phyloP scores from a whole-genome alignment of 768 basidiomycete species.

The Kwoniella mangroviensis region DNA sequence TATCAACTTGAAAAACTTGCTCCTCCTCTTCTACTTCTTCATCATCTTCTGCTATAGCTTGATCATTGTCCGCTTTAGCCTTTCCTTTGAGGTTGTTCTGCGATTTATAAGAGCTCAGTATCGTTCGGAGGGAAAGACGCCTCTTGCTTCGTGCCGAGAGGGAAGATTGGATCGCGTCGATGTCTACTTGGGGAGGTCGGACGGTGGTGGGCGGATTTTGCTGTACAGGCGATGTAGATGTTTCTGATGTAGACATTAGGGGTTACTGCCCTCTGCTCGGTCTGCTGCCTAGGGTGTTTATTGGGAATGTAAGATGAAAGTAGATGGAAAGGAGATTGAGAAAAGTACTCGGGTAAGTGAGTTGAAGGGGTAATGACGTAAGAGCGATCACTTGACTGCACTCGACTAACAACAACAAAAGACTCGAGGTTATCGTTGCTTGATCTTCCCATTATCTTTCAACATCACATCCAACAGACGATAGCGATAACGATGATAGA shows the following conservation, averaged over 20 bases:
- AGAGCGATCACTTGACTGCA: background rate
- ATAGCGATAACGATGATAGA: constrained; percentile 2
- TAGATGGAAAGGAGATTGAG: background rate
- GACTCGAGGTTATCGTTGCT: background rate
- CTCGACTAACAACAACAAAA: background rate
- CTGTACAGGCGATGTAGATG: background rate
- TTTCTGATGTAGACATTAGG: background rate
- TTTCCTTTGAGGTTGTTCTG: background rate
- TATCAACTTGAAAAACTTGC: constrained; percentile 11
- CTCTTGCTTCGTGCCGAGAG: constrained; percentile 21
- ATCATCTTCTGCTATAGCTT: constrained; percentile 17
- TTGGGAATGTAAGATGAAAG: background rate
- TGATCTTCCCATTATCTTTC: background rate
- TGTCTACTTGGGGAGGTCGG: constrained; percentile 18
- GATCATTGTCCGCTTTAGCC: constrained; percentile 18
- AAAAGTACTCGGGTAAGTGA: background rate
- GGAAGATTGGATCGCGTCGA: constrained; percentile 22
- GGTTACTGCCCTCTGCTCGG: background rate
- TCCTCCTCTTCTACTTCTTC: constrained; percentile 25
- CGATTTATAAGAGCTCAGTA: constrained; percentile 6
- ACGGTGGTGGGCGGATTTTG: constrained; percentile 5
- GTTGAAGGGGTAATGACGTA: constrained; percentile 10
- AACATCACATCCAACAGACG: background rate
- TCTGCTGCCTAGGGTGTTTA: background rate
- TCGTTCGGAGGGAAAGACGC: constrained; percentile 11